These are phyloP conservation scores for Dioscorea zingiberensis DNA, from an alignment of 106 monocot species.

Conservation along the genomic window DNA sequence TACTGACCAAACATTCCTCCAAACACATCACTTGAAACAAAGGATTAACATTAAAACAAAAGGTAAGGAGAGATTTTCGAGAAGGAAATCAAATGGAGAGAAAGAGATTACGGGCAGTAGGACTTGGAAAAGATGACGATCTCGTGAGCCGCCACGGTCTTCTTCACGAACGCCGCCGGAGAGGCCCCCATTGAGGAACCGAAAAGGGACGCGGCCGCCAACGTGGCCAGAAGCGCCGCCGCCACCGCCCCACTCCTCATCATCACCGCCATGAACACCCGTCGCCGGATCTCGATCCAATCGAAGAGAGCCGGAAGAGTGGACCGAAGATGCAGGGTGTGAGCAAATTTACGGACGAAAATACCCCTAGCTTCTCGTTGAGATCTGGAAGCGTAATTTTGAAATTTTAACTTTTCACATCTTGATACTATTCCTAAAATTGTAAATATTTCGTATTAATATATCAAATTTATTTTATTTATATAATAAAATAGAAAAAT, in stretches of 20 bases:
- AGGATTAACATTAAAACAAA: no score
- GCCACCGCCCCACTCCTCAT: slow-evolving; percentile 10
- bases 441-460: no score
- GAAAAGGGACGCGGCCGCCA: slow-evolving; percentile 8
- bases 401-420: no score
- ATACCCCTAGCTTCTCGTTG: not conserved
- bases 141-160: slow-evolving; percentile 49
- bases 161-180: slow-evolving; percentile 50
- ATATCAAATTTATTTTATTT: no score
- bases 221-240: slow-evolving; percentile 19
- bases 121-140: slow-evolving; percentile 89
- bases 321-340: no score
- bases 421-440: no score
- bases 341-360: not conserved
- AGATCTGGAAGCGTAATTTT: no score
- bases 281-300: not conserved
- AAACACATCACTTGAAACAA: no score
- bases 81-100: no score
- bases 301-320: not conserved
- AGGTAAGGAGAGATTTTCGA: no score
- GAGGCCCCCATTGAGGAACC: slow-evolving; percentile 4
- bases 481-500: no score
- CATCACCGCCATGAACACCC: slow-evolving; percentile 12
- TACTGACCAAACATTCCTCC: no score
- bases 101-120: slow-evolving; percentile 63